These are phyloP conservation scores for Candida tetrigidarum DNA, from an alignment of 1,139 yeast genomes.

Conservation along the genomic window DNA sequence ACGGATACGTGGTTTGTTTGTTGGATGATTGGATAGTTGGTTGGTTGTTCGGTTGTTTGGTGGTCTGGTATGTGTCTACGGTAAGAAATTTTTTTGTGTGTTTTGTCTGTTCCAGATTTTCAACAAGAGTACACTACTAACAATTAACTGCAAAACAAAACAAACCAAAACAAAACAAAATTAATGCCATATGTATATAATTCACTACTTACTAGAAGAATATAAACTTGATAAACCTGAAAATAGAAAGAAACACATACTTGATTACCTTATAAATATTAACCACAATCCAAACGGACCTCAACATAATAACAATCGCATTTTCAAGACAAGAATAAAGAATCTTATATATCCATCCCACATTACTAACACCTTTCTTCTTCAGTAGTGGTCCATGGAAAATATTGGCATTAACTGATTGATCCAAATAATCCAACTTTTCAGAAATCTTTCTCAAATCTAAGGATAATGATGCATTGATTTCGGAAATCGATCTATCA, in stretches of 20 bases:
- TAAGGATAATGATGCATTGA: slow-evolving; percentile 77
- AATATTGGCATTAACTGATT: slow-evolving; percentile 31
- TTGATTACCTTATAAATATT: slow-evolving; percentile 52
- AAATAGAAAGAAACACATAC: slow-evolving; percentile 33
- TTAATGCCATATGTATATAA: not conserved
- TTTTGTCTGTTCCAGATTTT: not conserved
- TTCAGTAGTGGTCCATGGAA: slow-evolving; percentile 2
- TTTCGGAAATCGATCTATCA: slow-evolving; percentile 80
- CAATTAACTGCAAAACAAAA: not conserved
- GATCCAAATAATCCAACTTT: slow-evolving; percentile 60
- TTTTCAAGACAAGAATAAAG: slow-evolving; percentile 48
- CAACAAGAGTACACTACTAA: not conserved
- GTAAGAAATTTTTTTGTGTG: not conserved
- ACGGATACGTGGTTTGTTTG: not conserved
- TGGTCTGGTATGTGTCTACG: not conserved
- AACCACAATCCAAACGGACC: slow-evolving; percentile 74
- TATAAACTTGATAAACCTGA: slow-evolving; percentile 33
- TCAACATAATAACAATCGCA: slow-evolving; percentile 61
- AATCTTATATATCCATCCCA: slow-evolving; percentile 31
- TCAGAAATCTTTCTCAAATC: slow-evolving; percentile 75
- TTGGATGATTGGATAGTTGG: not conserved
- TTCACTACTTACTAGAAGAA: not conserved
- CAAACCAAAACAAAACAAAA: not conserved
- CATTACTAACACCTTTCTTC: slow-evolving; percentile 17
- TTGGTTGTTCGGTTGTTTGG: not conserved